Evolutionary conservation across 805 yeast species (phyloP).

Genomic region (Pichia exigua): DNA sequence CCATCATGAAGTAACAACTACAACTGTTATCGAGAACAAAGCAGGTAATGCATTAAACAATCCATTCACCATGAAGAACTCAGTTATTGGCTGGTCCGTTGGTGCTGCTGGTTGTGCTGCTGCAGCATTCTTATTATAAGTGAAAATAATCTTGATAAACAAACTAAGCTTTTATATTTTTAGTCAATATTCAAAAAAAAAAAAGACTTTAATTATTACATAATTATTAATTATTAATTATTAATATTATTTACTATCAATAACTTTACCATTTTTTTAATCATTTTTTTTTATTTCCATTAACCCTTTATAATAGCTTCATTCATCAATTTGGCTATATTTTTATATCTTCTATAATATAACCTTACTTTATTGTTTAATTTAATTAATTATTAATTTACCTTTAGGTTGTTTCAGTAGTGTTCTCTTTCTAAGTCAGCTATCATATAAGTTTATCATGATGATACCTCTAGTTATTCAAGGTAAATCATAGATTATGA

Average conservation of each 20-base stretch:
- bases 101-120: constrained; percentile 18
- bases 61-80: constrained; percentile 15
- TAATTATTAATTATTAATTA: not conserved
- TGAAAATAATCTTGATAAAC: not conserved
- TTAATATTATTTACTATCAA: not conserved
- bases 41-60: constrained; percentile 16
- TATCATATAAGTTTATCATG: not conserved
- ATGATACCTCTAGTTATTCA: too few relatives aligned
- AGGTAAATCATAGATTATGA: too few relatives aligned
- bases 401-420: too few relatives aligned
- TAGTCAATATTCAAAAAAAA: constrained; percentile 6
- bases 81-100: constrained; percentile 17
- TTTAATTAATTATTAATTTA: not conserved
- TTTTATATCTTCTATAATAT: not conserved
- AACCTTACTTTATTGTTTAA: not conserved
- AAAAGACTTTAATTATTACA: too few relatives aligned
- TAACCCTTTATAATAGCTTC: not conserved
- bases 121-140: constrained; percentile 15
- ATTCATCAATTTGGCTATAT: not conserved
- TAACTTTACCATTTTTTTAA: not conserved
- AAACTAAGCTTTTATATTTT: constrained; percentile 26
- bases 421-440: too few relatives aligned
- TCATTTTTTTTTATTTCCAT: not conserved
- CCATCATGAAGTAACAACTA: constrained; percentile 31
- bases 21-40: constrained; percentile 20